Evolutionary conservation across 2,329 filamentous ascomycete genomes (phyloP), one percentile per base, ranked within the genome.

Genomic region (Pseudohalonectria lignicola): DNA sequence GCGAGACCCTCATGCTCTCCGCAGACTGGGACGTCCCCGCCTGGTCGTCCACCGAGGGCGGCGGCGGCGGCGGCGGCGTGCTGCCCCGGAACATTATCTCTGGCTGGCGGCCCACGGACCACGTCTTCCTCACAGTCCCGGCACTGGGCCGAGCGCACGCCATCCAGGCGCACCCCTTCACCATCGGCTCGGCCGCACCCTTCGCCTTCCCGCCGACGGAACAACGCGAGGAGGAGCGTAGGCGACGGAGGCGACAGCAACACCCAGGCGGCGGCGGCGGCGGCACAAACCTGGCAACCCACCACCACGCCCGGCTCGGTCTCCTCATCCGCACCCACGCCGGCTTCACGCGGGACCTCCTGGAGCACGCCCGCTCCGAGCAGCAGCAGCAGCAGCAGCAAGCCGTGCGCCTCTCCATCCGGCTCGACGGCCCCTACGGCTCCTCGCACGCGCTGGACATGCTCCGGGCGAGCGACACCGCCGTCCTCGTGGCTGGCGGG

Each of bases 351-450:
- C 55, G 57, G 3, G 64, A 66, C 36, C 62, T 82, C 8, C 61
- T 80, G 2, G 48, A 57, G 23, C 60, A 75, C 46, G 73, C 74
- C 2, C 57, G 55, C 8, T 10, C n/a, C 4, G 19, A 15, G 19
- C 19, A 11, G 6, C n/a, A n/a, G n/a, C n/a, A n/a, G n/a, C n/a
- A n/a, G n/a, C n/a, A n/a, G n/a, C 23, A 26, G 23, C 23, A 12
- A 8, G 23, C 23, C 23, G 46, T 59, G 5, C 59, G 60, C 2
- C 59, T 69, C 0, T 46, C 49, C 1, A 60, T 79, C 18, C 63
- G 69, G 6, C 53, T 82, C n/a, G 76, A 82, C 45, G 77, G 78
- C 0, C 77, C 77, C 0, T 81, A 82, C 47, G 77, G 77, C 29
- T 76, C 71, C 9, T 57, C 61, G 0, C 67, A 73, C 45, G 70